Percentiles rank a stretch among this genome's conserved stretches.
These are phyloP conservation scores for Scheffersomyces parashehatae DNA, from an alignment of 1,139 yeast species.

Conservation along the genomic window DNA sequence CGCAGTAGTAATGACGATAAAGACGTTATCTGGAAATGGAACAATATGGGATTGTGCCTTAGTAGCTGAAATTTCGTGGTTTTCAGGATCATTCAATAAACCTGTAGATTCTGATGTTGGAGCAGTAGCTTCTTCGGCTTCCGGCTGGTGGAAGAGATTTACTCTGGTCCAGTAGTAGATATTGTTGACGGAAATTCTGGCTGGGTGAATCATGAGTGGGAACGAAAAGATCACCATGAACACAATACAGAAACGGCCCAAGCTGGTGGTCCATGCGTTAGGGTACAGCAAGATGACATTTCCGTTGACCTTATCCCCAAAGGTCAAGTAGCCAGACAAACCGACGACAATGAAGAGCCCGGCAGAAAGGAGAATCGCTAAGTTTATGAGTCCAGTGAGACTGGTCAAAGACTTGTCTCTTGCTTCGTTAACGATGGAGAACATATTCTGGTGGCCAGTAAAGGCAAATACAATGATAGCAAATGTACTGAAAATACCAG, in stretches of 20 bases:
- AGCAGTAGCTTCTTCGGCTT: conserved; percentile 9
- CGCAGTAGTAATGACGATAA: conserved; percentile 46
- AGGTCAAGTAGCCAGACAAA: conserved; percentile 44
- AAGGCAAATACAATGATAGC: conserved; percentile 50
- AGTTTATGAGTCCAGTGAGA: conserved; percentile 51
- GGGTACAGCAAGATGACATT: conserved; percentile 76
- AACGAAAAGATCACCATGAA: conserved; percentile 83
- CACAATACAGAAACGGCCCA: conserved; percentile 77
- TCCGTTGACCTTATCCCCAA: conserved; percentile 55
- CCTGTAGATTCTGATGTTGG: background rate
- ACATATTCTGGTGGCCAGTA: conserved; percentile 54
- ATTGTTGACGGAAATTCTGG: conserved; percentile 81
- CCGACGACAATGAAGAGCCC: conserved; percentile 41
- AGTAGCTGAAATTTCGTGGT: background rate
- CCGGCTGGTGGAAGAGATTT: conserved; percentile 1
- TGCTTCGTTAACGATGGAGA: conserved; percentile 52
- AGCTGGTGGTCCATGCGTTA: conserved; percentile 44
- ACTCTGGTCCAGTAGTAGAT: conserved; percentile 53
- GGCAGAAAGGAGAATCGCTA: conserved; percentile 49
- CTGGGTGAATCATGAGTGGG: conserved; percentile 93
- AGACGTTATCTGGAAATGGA: conserved; percentile 53
- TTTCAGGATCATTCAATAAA: background rate
- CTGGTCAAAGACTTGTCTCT: conserved; percentile 53
- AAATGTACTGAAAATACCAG: conserved; percentile 65
- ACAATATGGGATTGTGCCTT: conserved; percentile 22